These are phyloP conservation scores for Coemansia sp. DNA, from an alignment of 192 early-diverging fungal species.

Conservation along the genomic window DNA sequence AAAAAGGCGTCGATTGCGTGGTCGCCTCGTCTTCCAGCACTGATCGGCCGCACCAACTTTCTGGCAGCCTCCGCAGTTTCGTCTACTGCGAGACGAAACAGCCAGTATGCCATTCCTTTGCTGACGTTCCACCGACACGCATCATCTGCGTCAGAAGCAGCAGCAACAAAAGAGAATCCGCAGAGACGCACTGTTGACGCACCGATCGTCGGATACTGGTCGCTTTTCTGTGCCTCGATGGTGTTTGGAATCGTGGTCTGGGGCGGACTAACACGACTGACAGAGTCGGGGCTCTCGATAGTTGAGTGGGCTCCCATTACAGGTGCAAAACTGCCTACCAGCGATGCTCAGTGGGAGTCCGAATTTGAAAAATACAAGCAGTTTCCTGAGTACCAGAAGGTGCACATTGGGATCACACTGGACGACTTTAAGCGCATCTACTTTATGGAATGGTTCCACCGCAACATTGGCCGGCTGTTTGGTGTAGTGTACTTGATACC, in stretches of 20 bases:
- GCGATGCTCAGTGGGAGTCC: constrained; percentile 81
- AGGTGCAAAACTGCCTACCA: constrained; percentile 87
- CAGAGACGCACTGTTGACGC: constrained; percentile 31
- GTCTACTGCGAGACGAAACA: background rate
- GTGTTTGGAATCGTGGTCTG: constrained; percentile 92
- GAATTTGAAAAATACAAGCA: constrained; percentile 99
- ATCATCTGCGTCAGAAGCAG: background rate
- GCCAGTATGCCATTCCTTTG: background rate
- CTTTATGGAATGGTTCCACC: constrained; percentile 97
- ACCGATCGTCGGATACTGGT: constrained; percentile 90
- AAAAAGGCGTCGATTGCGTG: background rate
- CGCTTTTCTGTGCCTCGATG: constrained; percentile 81
- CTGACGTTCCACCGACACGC: background rate
- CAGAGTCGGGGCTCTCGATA: constrained; percentile 96
- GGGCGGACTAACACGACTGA: constrained; percentile 93
- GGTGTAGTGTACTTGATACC: constrained; percentile 86
- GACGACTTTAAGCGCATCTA: constrained; percentile 96
- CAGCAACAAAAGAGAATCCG: background rate
- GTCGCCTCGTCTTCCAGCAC: constrained; percentile 9
- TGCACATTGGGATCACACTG: constrained; percentile 86
- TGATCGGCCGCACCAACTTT: constrained; percentile 21
- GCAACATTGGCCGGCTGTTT: constrained; percentile 92
- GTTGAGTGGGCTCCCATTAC: constrained; percentile 95
- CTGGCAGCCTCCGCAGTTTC: constrained; percentile 3
- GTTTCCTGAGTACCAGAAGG: constrained; percentile 95